Evolutionary conservation across 2,329 filamentous ascomycete species (phyloP).

Genomic region (Whalleya microplaca): DNA sequence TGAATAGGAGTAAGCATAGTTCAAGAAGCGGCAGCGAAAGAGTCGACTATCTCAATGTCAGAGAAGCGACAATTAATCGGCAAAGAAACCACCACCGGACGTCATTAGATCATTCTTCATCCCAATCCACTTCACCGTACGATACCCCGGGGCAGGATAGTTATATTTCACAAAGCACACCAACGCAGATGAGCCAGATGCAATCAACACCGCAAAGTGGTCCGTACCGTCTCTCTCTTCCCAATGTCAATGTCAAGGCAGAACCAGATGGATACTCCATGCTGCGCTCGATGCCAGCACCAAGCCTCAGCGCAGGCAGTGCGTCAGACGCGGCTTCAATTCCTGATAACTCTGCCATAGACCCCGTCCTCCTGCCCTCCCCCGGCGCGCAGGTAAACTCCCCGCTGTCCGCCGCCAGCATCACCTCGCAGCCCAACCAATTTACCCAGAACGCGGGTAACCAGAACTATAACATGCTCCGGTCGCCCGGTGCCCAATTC

Average conservation of each 20-base stretch:
- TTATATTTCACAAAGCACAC: slow-evolving; percentile 27
- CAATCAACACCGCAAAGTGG: slow-evolving; percentile 27
- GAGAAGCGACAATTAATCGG: slow-evolving; percentile 37
- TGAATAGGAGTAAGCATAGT: slow-evolving; percentile 34
- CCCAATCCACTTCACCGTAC: slow-evolving; percentile 28
- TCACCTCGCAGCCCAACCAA: slow-evolving; percentile 40
- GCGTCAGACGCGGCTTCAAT: slow-evolving; percentile 42
- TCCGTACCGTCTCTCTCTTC: slow-evolving; percentile 35
- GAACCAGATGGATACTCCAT: slow-evolving; percentile 45
- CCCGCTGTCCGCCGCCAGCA: slow-evolving; percentile 39
- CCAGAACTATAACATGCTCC: slow-evolving; percentile 32
- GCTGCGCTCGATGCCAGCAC: slow-evolving; percentile 45
- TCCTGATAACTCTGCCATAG: slow-evolving; percentile 42
- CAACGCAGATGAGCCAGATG: slow-evolving; percentile 30
- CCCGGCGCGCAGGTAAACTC: slow-evolving; percentile 43
- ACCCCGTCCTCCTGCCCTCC: slow-evolving; percentile 51
- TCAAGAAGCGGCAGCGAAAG: slow-evolving; percentile 32
- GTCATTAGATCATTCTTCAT: slow-evolving; percentile 28
- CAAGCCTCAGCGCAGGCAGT: slow-evolving; percentile 43
- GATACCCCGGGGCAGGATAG: slow-evolving; percentile 28
- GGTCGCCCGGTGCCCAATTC: slow-evolving; percentile 36
- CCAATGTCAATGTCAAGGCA: slow-evolving; percentile 40
- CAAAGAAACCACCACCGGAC: slow-evolving; percentile 26
- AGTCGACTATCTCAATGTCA: slow-evolving; percentile 35
- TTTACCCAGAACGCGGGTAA: slow-evolving; percentile 24